A percentile compares a stretch with the other conserved stretches of the same genome.
Conservation (phyloP, 2,329 filamentous ascomycete genomes). For the Ophiostoma sp. region DNA sequence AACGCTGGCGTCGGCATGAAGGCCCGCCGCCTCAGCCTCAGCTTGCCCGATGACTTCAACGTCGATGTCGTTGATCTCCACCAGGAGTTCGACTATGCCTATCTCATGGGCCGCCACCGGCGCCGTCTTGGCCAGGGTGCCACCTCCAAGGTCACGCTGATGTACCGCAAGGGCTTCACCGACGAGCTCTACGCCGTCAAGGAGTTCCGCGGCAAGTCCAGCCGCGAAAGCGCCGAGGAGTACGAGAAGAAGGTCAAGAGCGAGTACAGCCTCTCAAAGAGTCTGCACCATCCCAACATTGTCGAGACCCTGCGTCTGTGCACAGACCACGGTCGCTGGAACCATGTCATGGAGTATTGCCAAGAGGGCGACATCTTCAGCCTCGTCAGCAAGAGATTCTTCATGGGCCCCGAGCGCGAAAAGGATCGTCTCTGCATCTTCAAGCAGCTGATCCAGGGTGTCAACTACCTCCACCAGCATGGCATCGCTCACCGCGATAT, state of each 20-base stretch:
- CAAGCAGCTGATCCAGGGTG: constrained; percentile 79
- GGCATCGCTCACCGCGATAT: constrained; percentile 88
- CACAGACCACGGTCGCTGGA: constrained; percentile 69
- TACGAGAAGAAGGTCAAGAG: constrained; percentile 88
- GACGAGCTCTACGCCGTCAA: constrained; percentile 76
- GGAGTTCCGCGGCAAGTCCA: constrained; percentile 71
- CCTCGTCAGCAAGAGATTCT: constrained; percentile 65
- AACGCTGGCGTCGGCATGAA: constrained; percentile 70
- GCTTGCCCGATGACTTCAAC: constrained; percentile 66
- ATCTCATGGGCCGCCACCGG: constrained; percentile 65
- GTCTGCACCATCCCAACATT: constrained; percentile 79
- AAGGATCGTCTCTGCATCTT: constrained; percentile 76
- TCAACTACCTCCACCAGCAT: constrained; percentile 74
- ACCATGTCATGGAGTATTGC: constrained; percentile 92
- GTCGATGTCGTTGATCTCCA: constrained; percentile 65
- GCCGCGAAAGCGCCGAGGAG: constrained; percentile 63
- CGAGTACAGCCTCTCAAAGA: constrained; percentile 83
- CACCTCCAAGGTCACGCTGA: constrained; percentile 74
- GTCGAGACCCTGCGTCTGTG: constrained; percentile 75
- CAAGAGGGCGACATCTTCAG: constrained; percentile 72
- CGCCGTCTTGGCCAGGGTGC: constrained; percentile 76
- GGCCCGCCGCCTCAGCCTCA: constrained; percentile 69
- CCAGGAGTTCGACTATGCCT: constrained; percentile 64
- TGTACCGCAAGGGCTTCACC: constrained; percentile 62
- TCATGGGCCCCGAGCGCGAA: constrained; percentile 57